Evolutionary conservation across 2,329 filamentous ascomycete species (phyloP).

Genomic region (Fusarium caatingaense): DNA sequence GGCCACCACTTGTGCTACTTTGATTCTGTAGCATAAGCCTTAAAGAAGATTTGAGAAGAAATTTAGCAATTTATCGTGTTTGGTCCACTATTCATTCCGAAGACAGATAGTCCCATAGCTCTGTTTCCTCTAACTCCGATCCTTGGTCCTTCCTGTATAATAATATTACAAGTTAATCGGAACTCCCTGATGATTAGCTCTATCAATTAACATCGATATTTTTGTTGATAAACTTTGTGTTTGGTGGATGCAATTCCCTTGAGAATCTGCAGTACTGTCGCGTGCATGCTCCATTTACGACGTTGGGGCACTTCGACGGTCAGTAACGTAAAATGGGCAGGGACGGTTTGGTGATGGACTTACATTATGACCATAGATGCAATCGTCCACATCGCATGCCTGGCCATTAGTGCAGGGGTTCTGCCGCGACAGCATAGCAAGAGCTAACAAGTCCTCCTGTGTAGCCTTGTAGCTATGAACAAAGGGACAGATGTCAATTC

Average conservation of each 20-base stretch:
- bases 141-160: not conserved
- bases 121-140: not conserved
- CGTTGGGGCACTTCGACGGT: slow-evolving; percentile 61
- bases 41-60: not conserved
- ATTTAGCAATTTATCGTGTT: not conserved
- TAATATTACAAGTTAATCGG: not conserved
- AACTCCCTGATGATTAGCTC: not conserved
- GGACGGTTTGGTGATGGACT: slow-evolving; percentile 44
- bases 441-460: slow-evolving; percentile 66
- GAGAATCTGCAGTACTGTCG: slow-evolving; percentile 68
- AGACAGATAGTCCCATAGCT: not conserved
- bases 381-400: slow-evolving; percentile 67
- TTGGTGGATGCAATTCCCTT: slow-evolving; percentile 65
- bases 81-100: not conserved
- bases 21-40: not conserved
- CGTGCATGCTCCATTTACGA: slow-evolving; percentile 62
- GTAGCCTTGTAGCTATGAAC: slow-evolving; percentile 66
- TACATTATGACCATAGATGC: slow-evolving; percentile 73
- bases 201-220: slow-evolving; percentile 50
- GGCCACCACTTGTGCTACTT: not conserved
- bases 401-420: slow-evolving; percentile 70
- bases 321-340: slow-evolving; percentile 7
- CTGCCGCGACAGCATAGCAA: slow-evolving; percentile 65
- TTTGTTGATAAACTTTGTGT: slow-evolving; percentile 61
- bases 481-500: slow-evolving; percentile 66